Evolutionary conservation across 768 basidiomycete species (phyloP), one percentile per base, ranked within the genome.

Genomic region (Cystofilobasidium bisporidii): DNA sequence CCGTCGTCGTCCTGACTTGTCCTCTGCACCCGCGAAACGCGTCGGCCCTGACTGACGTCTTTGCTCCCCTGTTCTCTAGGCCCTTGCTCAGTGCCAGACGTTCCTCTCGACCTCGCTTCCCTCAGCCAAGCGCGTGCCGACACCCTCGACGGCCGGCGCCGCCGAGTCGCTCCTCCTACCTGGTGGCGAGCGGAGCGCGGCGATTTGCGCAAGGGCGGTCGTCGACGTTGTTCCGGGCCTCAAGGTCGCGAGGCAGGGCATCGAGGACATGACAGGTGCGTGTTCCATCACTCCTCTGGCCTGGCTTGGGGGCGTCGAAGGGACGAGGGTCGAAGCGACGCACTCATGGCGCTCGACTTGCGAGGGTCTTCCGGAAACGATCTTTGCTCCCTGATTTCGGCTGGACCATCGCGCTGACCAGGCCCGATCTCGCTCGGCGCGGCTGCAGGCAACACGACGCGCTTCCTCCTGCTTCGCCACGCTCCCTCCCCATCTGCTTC

Each of bases 221-320:
- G 26, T 40, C 2, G 33, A 60, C 9, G 59, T 66, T 11, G 50
- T 60, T 11, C 14, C 20, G 1, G 65, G 65, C 0, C 24, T 66
- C 11, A 28, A 53, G 43, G 30, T 58, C 32, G 57, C 28, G 6
- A 24, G 47, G 18, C 58, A 66, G 12, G 65, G 65, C 0, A 50
- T 66, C 17, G 65, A 66, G 45, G 65, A 66, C 32, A 66, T 60
- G 59, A 53, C 24, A 9, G 65, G 59, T 60, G 43, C 59, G 64
- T 65, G 4, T n/a, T n/a, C n/a, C n/a, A n/a, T n/a, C n/a, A n/a
- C n/a, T n/a, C n/a, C n/a, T n/a, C n/a, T n/a, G n/a, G n/a, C n/a
- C n/a, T n/a, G n/a, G n/a, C n/a, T n/a, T n/a, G n/a, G n/a, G n/a
- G n/a, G n/a, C n/a, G n/a, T n/a, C n/a, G n/a, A n/a, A n/a, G n/a